These are phyloP conservation scores for Penicillium roqueforti DNA, from an alignment of 495 filamentous ascomycete genomes.

Conservation along the genomic window DNA sequence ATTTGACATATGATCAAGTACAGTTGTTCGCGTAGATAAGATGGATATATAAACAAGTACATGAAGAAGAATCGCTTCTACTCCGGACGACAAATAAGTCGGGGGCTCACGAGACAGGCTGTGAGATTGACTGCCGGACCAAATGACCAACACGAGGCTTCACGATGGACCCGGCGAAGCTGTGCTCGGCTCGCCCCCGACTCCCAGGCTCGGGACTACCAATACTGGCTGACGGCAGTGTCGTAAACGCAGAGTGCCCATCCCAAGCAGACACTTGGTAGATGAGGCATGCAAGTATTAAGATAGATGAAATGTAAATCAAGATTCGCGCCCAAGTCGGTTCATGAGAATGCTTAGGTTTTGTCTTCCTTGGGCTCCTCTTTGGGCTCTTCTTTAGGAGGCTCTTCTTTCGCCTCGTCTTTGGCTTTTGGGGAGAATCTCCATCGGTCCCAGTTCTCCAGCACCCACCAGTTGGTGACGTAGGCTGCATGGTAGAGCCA, in stretches of 20 bases:
- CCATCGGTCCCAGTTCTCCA: slow-evolving; percentile 36
- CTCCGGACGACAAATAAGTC: neutral
- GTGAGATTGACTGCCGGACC: neutral
- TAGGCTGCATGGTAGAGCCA: slow-evolving; percentile 46
- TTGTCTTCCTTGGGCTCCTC: neutral
- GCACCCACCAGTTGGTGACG: slow-evolving; percentile 42
- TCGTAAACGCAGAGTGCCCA: neutral
- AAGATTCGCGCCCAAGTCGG: neutral
- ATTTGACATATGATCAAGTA: slow-evolving; percentile 1
- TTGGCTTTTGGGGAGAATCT: slow-evolving; percentile 1
- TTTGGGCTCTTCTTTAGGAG: neutral
- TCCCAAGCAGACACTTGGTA: neutral
- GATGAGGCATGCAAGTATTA: slow-evolving; percentile 10
- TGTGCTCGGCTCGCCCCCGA: neutral
- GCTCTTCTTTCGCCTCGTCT: neutral
- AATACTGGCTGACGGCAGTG: neutral
- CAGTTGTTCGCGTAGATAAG: neutral
- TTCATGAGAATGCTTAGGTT: neutral
- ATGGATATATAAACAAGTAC: slow-evolving; percentile 8
- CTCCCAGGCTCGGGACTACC: neutral
- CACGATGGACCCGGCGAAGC: neutral
- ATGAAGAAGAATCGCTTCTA: slow-evolving; percentile 6
- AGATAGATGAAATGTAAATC: slow-evolving; percentile 7
- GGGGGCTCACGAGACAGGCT: neutral
- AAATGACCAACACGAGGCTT: neutral